These are phyloP conservation scores for Vicia faba DNA, from an alignment of 306 rosid genomes.

Conservation along the genomic window DNA sequence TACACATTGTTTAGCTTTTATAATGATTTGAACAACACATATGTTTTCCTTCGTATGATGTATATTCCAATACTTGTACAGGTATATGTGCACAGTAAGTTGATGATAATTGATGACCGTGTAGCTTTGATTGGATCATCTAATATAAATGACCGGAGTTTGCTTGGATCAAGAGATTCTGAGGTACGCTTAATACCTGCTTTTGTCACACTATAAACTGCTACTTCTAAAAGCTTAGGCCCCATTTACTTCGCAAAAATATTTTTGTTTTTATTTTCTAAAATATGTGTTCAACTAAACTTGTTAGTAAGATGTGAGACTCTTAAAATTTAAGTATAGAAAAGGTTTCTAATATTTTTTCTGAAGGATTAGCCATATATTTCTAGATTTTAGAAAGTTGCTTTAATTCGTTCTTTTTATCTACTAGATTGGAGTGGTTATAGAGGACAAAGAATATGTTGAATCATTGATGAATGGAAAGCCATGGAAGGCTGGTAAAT, in stretches of 20 bases:
- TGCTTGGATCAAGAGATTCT: conserved; percentile 95
- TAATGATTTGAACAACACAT: neutral
- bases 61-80: conserved; percentile 38
- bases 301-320: no score
- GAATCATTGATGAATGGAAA: conserved; percentile 82
- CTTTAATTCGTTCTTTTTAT: neutral
- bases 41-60: conserved; percentile 32
- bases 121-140: conserved; percentile 85
- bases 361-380: conserved; percentile 13
- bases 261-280: no score
- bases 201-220: neutral
- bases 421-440: conserved; percentile 74
- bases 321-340: neutral
- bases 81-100: conserved; percentile 95
- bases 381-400: conserved; percentile 18
- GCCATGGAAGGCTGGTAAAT: conserved; percentile 91
- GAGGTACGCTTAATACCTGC: conserved; percentile 60
- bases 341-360: neutral
- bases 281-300: no score
- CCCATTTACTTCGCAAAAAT: no score
- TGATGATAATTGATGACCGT: conserved; percentile 88
- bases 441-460: conserved; percentile 81
- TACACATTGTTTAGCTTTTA: conserved; percentile 22
- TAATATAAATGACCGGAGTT: conserved; percentile 91
- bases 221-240: conserved; percentile 5